These are phyloP conservation scores for Arabidopsis lyrata DNA, from an alignment of 441 rosid genomes.

Conservation along the genomic window DNA sequence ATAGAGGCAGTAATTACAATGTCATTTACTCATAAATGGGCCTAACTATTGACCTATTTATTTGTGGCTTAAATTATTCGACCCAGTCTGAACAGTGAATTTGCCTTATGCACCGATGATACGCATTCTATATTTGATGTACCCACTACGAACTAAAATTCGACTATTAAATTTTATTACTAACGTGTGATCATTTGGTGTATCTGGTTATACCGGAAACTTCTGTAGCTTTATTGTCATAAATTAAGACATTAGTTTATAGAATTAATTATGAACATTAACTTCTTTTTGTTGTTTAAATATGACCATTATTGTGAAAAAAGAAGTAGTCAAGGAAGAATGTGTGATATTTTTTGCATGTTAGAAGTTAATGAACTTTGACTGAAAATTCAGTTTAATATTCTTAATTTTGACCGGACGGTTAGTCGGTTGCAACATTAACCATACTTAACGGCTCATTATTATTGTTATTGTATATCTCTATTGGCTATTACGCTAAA, in stretches of 20 bases:
- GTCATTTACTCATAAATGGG: conserved; percentile 37
- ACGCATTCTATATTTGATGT: too few species aligned
- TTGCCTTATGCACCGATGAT: too few species aligned
- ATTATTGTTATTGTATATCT: background rate
- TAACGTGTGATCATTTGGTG: too few species aligned
- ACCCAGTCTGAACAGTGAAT: background rate
- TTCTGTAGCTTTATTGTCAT: background rate
- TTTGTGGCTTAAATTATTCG: background rate
- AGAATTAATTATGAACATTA: background rate
- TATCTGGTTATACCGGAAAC: background rate
- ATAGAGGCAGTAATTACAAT: too few species aligned
- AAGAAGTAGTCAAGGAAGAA: background rate
- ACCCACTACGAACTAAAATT: conserved; percentile 2
- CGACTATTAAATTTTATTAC: conserved; percentile 26
- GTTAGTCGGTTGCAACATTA: conserved; percentile 31
- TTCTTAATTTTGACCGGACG: conserved; percentile 13
- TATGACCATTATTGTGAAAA: too few species aligned
- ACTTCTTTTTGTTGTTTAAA: too few species aligned
- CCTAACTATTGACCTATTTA: conserved; percentile 28
- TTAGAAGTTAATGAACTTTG: conserved; percentile 18
- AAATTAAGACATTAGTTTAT: background rate
- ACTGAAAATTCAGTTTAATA: conserved; percentile 25
- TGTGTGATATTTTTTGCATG: background rate
- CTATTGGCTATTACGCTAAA: background rate
- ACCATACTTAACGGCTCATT: conserved; percentile 32